These are phyloP conservation scores for Knoxdaviesia capensis DNA, from an alignment of 2,329 filamentous ascomycete genomes.

Conservation along the genomic window DNA sequence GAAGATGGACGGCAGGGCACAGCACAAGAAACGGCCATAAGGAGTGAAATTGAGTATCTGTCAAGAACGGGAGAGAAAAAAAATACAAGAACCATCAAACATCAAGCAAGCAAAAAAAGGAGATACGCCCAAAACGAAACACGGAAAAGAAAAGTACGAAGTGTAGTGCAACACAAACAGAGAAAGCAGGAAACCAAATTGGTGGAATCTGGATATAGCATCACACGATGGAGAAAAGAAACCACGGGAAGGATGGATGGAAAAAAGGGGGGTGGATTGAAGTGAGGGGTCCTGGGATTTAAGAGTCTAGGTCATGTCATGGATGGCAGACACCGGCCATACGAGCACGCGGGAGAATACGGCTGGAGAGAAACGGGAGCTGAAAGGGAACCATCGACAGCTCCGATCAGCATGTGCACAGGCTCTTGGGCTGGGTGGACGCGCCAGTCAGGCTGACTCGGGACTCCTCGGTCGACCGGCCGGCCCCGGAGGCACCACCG, in stretches of 20 bases:
- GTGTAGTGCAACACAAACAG: neutral
- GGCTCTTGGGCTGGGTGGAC: conserved; percentile 61
- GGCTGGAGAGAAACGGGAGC: neutral
- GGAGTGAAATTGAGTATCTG: too few relatives aligned
- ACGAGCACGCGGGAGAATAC: too few relatives aligned
- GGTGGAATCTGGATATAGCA: too few relatives aligned
- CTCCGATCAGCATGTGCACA: conserved; percentile 56
- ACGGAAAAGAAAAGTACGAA: neutral
- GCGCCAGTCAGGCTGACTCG: conserved; percentile 68
- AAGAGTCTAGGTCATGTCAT: too few relatives aligned
- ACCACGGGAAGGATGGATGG: neutral
- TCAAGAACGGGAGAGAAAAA: neutral
- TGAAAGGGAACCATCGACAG: conserved; percentile 1
- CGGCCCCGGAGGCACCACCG: conserved; percentile 33
- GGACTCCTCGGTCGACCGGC: conserved; percentile 32
- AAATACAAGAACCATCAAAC: neutral
- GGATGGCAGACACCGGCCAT: too few relatives aligned
- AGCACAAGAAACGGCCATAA: too few relatives aligned
- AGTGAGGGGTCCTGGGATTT: too few relatives aligned
- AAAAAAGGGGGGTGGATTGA: too few relatives aligned
- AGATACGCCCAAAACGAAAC: neutral
- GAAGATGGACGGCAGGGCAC: too few relatives aligned
- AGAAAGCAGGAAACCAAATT: neutral
- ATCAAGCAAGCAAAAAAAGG: conserved; percentile 1
- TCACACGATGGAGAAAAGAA: neutral